phyloP scores from a whole-genome alignment of 2,329 filamentous ascomycete species.

The Plenodomus tracheiphilus region DNA sequence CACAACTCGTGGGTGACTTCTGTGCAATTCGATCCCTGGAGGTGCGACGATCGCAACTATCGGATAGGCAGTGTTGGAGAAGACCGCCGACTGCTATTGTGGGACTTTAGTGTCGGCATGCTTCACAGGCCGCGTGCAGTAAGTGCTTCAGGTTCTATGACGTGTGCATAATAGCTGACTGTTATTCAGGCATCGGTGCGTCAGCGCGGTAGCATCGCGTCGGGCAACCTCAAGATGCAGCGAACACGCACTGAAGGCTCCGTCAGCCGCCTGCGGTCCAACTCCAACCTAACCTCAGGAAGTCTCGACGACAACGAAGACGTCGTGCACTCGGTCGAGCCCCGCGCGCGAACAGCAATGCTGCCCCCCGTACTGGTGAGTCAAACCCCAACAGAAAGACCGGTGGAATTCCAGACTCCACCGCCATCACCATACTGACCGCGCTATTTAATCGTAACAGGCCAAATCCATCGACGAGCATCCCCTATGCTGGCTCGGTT shows the following conservation, averaged over 20 bases:
- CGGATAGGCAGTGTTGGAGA: constrained; percentile 95
- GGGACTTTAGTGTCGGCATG: constrained; percentile 99
- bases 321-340: constrained; percentile 79
- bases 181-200: constrained; percentile 55
- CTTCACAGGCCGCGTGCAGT: constrained; percentile 86
- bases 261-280: constrained; percentile 66
- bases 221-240: constrained; percentile 49
- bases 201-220: constrained; percentile 59
- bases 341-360: constrained; percentile 80
- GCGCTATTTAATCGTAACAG: constrained; percentile 48
- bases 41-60: constrained; percentile 93
- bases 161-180: constrained; percentile 6
- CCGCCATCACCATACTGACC: not conserved
- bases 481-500: constrained; percentile 87
- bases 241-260: constrained; percentile 64
- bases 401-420: constrained; percentile 2
- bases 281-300: constrained; percentile 65
- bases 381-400: constrained; percentile 14
- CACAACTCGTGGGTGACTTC: constrained; percentile 95
- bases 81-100: constrained; percentile 85
- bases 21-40: constrained; percentile 95
- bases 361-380: constrained; percentile 86
- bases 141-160: constrained; percentile 38
- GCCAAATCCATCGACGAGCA: constrained; percentile 83
- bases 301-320: constrained; percentile 63